Evolutionary conservation across 1,284 basidiomycete genomes (phyloP), one percentile per base, ranked within the genome.

Genomic region (Microbotryomycetes sp.): DNA sequence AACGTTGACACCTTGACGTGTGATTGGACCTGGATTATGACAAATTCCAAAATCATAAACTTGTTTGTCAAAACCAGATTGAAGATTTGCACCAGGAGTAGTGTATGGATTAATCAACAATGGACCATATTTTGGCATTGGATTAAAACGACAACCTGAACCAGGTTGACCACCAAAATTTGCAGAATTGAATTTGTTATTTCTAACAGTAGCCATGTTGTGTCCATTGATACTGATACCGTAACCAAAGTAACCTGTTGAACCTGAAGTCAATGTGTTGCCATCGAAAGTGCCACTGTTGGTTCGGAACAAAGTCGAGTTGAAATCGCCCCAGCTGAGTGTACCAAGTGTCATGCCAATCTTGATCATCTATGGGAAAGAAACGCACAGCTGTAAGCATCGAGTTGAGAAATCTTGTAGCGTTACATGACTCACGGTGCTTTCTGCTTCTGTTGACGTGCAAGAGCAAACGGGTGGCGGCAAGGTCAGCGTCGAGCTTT

Each of bases 281-380:
- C 83, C 77, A 29, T 77, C 70, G 26, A 89, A 84, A 1, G 78
- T 79, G 6, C 82, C 87, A 50, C 83, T 83, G 46, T 19, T 49
- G 49, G 58, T 70, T 2, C 52, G 56, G 28, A 48, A 57, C 28
- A 42, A 32, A 4, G 75, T 76, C 9, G 36, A 42, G 36, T 42
- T 42, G 36, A 42, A 42, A 19, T 42, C 36, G 36, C 36, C 36
- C 72, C 77, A 78, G 7, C 78, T 74, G 14, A 75, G 67, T 3
- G 76, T 59, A 1, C 78, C 78, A 22, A 77, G 62, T 19, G 78
- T 78, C 52, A 80, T 76, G 12, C 76, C 79, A 15, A 79, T 74
- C 26, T 79, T 73, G 62, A 79, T 78, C 25, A 75, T 71, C 5
- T 58, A 50, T 22, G 58, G 58, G n/a, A n/a, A n/a, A n/a, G n/a